Base-by-base conservation (phyloP, 1,139 yeast species). In the Blastobotrys niveus region DNA sequence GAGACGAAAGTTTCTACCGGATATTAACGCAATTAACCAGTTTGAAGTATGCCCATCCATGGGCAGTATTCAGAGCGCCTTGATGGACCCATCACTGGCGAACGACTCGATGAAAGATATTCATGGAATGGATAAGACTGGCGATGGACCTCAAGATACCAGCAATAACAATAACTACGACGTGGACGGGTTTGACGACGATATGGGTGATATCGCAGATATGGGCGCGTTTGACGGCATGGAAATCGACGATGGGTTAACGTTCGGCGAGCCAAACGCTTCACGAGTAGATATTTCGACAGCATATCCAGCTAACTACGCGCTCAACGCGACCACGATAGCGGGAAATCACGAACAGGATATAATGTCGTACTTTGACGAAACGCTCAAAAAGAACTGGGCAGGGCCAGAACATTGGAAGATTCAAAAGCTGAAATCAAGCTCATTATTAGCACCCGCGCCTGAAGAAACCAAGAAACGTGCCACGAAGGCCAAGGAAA, bases 361-460 rank as follows among this genome's bases (percentile, higher is more conserved):
- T 54, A 69, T 86, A 43, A 79, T 87, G 80, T 80, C 86, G 0
- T 84, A 84, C 60, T 85, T 86, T 61, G 94, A 86, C 58, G 80
- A 77, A 49, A 73, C 77, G 15, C 66, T 85, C 65, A 78, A 73
- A 50, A 72, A 76, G 38, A 81, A 78, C 60, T 87, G 95, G 95
- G 76, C 94, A 35, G 96, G 96, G 7, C 91, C 96, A 5, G 93
- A 86, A 51, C 93, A 87, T 63, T 91, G 97, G 97, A 84, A 83
- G 63, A 85, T 89, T 9, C 68, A 76, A 35, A 77, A 79, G 22
- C 68, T 83, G 46, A 81, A 73, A 54, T 65, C 63, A 50, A 37
- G 26, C 14, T 40, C 21, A 18, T 33, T 40, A 26, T 29, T 35
- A 59, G 49, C 42, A 3, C 48, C 53, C 4, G 46, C 41, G 29